Conservation (phyloP, 23 red algal genomes). For the Gracilaria gracilis region DNA sequence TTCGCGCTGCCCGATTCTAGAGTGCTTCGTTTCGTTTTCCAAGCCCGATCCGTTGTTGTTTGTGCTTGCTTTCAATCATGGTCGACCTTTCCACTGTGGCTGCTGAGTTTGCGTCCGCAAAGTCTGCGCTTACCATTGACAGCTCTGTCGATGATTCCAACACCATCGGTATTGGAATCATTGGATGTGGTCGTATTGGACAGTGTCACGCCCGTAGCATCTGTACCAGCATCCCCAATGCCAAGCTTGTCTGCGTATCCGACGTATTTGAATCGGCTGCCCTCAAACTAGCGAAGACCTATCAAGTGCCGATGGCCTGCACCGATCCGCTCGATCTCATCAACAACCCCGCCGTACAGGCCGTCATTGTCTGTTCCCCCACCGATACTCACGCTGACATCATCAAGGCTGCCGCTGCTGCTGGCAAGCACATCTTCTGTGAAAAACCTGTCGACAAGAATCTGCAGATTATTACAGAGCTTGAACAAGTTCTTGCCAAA, state of each 20-base stretch:
- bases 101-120: constrained; percentile 44
- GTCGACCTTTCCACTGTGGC: constrained; percentile 18
- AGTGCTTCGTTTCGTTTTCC: not conserved
- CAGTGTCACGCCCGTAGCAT: constrained; percentile 84
- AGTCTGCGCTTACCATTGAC: constrained; percentile 60
- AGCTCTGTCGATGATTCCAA: constrained; percentile 48
- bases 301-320: constrained; percentile 88
- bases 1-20: not conserved
- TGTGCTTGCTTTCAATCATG: not conserved
- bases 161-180: constrained; percentile 88
- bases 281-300: constrained; percentile 67
- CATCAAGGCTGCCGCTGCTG: constrained; percentile 78
- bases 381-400: constrained; percentile 97
- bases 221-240: constrained; percentile 78
- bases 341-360: constrained; percentile 81
- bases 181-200: constrained; percentile 95
- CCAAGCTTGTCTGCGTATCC: constrained; percentile 75
- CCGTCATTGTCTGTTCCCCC: constrained; percentile 95
- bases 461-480: constrained; percentile 77
- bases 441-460: constrained; percentile 97
- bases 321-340: constrained; percentile 89
- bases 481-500: constrained; percentile 45
- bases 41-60: not conserved
- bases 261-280: constrained; percentile 89
- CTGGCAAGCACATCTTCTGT: constrained; percentile 98